Evolutionary conservation across 2,329 filamentous ascomycete genomes (phyloP).

Genomic region (Clonostachys byssicola): DNA sequence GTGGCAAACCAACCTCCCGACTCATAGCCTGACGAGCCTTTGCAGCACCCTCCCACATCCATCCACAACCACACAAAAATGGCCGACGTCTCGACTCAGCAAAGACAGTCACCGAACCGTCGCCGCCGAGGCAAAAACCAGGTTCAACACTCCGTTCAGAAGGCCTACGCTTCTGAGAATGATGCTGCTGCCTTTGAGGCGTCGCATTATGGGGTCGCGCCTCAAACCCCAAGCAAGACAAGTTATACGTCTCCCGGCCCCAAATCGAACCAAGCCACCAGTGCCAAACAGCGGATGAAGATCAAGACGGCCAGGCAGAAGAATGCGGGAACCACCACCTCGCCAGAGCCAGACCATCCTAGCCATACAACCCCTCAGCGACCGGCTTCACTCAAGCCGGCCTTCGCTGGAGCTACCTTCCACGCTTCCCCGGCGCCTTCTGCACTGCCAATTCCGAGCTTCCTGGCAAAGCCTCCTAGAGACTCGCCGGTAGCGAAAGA

Average conservation of each 20-base stretch:
- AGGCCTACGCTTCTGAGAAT: conserved; percentile 57
- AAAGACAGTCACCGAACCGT: conserved; percentile 24
- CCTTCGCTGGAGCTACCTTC: conserved; percentile 91
- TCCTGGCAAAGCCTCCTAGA: conserved; percentile 70
- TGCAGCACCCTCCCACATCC: not conserved
- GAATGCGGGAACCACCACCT: not conserved
- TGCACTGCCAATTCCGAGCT: conserved; percentile 84
- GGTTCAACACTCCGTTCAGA: conserved; percentile 36
- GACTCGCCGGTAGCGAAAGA: conserved; percentile 44
- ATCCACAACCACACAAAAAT: conserved; percentile 12
- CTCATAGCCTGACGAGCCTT: not conserved
- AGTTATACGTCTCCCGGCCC: conserved; percentile 11
- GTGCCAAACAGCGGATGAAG: conserved; percentile 13
- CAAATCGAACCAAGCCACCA: not conserved
- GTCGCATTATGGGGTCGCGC: conserved; percentile 24
- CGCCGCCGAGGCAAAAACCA: conserved; percentile 33
- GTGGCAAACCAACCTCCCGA: not conserved
- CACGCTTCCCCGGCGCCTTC: conserved; percentile 92
- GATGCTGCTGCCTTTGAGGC: conserved; percentile 30
- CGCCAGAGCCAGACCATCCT: not conserved
- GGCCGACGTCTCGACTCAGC: conserved; percentile 21
- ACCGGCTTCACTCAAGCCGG: conserved; percentile 37
- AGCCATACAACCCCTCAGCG: conserved; percentile 35
- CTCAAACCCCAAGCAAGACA: conserved; percentile 43
- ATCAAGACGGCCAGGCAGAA: conserved; percentile 11